Evolutionary conservation across 1,139 yeast genomes (phyloP).

Genomic region (Pneumocystis jirovecii): DNA sequence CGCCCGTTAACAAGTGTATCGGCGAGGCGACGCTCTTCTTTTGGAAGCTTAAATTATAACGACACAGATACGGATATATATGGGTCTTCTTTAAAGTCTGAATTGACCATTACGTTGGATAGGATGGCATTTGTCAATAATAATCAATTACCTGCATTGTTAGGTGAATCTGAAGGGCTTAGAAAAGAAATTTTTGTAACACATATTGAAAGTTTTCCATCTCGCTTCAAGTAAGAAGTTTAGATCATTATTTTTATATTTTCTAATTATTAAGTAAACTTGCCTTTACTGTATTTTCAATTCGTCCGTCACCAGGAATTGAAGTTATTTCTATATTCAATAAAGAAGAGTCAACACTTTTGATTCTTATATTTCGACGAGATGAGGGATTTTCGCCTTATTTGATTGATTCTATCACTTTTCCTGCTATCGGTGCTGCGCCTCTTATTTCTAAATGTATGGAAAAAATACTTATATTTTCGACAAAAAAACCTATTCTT

Average conservation of each 20-base stretch:
- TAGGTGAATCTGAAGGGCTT: background rate
- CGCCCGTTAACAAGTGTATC: slow-evolving; percentile 9
- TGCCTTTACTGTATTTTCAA: background rate
- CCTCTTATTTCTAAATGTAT: background rate
- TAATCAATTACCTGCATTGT: background rate
- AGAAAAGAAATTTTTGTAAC: slow-evolving; percentile 9
- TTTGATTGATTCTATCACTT: background rate
- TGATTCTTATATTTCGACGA: background rate
- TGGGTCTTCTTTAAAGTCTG: background rate
- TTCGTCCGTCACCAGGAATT: slow-evolving; percentile 1
- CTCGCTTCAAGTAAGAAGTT: background rate
- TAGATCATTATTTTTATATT: slow-evolving; percentile 4
- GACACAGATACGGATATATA: background rate
- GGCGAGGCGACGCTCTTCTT: slow-evolving; percentile 14
- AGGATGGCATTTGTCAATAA: background rate
- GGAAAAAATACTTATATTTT: background rate
- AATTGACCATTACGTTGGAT: background rate
- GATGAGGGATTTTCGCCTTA: background rate
- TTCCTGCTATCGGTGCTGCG: background rate
- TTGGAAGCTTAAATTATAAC: slow-evolving; percentile 17
- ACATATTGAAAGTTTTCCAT: background rate
- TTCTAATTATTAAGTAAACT: background rate
- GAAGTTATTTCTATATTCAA: slow-evolving; percentile 1
- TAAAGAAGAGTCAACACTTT: background rate
- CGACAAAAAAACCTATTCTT: slow-evolving; percentile 1